phyloP scores from a whole-genome alignment of 1,139 yeast genomes.

The Magnusiomyces clavatus region DNA sequence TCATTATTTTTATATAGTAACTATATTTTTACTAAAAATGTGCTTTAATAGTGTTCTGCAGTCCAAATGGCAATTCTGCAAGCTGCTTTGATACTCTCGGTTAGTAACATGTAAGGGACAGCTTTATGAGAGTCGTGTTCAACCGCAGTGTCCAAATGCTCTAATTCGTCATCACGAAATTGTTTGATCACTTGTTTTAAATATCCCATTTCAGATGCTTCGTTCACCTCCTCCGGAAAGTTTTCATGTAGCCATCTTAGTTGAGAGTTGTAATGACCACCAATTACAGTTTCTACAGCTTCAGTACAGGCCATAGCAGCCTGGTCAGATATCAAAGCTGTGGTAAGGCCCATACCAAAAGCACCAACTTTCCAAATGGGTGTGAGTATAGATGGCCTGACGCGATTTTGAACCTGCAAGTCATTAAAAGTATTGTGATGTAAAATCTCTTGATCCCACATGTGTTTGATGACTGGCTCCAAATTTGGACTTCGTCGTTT shows the following conservation, averaged over 20 bases:
- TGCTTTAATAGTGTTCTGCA: constrained; percentile 63
- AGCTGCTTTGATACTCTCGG: constrained; percentile 77
- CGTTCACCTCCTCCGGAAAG: constrained; percentile 33
- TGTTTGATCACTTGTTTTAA: constrained; percentile 59
- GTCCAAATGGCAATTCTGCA: constrained; percentile 87
- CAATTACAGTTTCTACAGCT: constrained; percentile 97
- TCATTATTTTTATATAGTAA: neutral
- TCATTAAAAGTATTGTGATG: constrained; percentile 81
- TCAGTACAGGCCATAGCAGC: constrained; percentile 99
- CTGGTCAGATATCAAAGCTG: constrained; percentile 82
- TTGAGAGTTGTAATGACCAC: constrained; percentile 90
- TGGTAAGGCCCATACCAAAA: constrained; percentile 72
- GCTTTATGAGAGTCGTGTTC: constrained; percentile 89
- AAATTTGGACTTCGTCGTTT: constrained; percentile 48
- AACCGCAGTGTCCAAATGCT: constrained; percentile 90
- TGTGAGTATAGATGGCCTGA: constrained; percentile 82
- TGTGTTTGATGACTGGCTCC: constrained; percentile 68
- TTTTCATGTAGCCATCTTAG: constrained; percentile 51
- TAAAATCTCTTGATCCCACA: constrained; percentile 97
- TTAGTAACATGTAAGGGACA: constrained; percentile 78
- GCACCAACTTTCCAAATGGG: constrained; percentile 96
- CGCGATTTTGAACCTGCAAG: constrained; percentile 68
- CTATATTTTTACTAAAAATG: neutral
- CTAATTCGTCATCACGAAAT: constrained; percentile 92
- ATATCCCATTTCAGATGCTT: constrained; percentile 47